Evolutionary conservation across 1,139 yeast genomes (phyloP).

Genomic region (Saccharomyces uvarum): DNA sequence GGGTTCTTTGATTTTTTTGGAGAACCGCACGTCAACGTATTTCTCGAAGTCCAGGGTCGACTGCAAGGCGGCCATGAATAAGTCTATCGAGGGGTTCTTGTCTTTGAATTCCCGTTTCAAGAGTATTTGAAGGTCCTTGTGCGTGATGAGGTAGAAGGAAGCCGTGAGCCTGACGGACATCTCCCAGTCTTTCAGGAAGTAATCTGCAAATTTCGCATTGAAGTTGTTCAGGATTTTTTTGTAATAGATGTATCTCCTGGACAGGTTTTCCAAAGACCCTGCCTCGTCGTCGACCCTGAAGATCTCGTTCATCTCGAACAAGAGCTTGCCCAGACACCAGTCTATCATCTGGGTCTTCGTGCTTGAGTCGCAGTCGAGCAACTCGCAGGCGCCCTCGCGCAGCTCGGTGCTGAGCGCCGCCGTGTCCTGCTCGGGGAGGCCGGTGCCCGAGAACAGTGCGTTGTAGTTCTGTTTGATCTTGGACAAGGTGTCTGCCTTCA

Average conservation of each 20-base stretch:
- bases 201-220: constrained; percentile 42
- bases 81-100: constrained; percentile 38
- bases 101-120: constrained; percentile 33
- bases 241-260: constrained; percentile 74
- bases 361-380: constrained; percentile 55
- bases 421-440: constrained; percentile 4
- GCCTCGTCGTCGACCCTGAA: constrained; percentile 83
- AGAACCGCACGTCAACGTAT: constrained; percentile 52
- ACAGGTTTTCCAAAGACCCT: constrained; percentile 80
- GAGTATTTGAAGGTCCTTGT: constrained; percentile 52
- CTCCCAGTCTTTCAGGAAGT: constrained; percentile 69
- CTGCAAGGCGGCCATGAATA: constrained; percentile 52
- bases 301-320: constrained; percentile 67
- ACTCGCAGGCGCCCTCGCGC: constrained; percentile 50
- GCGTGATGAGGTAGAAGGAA: constrained; percentile 62
- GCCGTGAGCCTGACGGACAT: constrained; percentile 54
- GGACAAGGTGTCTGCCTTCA: constrained; percentile 60
- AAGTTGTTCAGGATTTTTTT: constrained; percentile 60
- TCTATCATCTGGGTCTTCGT: constrained; percentile 55
- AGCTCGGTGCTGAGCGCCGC: constrained; percentile 25
- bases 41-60: constrained; percentile 74
- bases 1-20: constrained; percentile 33
- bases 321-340: constrained; percentile 67
- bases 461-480: constrained; percentile 74
- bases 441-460: constrained; percentile 15